Evolutionary conservation across 768 basidiomycete species (phyloP).

Genomic region (Lentinus brumalis): DNA sequence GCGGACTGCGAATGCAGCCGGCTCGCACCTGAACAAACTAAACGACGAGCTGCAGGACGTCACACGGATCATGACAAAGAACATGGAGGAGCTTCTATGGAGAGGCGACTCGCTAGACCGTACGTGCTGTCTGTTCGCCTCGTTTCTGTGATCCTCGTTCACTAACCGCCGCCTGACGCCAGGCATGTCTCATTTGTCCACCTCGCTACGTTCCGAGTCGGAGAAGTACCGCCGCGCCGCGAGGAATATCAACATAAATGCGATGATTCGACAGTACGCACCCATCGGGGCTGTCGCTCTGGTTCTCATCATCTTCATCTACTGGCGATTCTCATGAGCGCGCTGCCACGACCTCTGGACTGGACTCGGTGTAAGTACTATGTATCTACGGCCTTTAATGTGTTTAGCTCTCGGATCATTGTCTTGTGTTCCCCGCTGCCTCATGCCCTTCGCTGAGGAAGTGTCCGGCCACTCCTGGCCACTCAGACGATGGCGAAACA

Average conservation of each 20-base stretch:
- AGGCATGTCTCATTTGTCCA: constrained; percentile 98
- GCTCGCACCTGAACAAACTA: constrained; percentile 77
- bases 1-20: constrained; percentile 74
- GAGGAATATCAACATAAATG: constrained; percentile 89
- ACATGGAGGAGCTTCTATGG: constrained; percentile 99
- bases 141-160: neutral
- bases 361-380: constrained; percentile 17
- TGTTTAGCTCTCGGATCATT: neutral
- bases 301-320: constrained; percentile 74
- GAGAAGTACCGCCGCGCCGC: constrained; percentile 98
- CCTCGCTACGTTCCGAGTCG: constrained; percentile 91
- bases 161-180: neutral
- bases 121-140: constrained; percentile 41
- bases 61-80: constrained; percentile 99
- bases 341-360: constrained; percentile 14
- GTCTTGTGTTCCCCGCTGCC: neutral
- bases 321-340: constrained; percentile 73
- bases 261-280: constrained; percentile 94
- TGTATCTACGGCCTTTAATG: constrained; percentile 13
- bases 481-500: neutral
- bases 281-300: constrained; percentile 83
- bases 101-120: constrained; percentile 96
- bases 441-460: neutral
- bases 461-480: neutral
- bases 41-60: constrained; percentile 98